Base-by-base conservation (phyloP, 352 stramenopile genomes). In the Blastocystis hominis region DNA sequence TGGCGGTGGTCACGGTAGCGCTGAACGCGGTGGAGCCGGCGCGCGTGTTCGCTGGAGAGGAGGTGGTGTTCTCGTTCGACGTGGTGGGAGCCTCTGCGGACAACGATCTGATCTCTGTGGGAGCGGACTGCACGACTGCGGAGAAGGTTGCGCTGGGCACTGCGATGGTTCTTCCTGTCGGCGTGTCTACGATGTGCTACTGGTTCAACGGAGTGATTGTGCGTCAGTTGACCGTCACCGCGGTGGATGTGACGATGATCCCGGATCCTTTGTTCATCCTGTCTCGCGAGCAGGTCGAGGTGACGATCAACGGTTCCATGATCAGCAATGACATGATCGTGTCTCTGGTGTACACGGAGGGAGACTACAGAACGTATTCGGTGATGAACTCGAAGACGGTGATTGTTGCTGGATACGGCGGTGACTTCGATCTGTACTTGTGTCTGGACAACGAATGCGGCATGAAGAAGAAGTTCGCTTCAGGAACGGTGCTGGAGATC, bases 131-230 rank as follows among this genome's bases (percentile, higher is more conserved):
- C 50, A 17, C 24, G 36, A 55, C n/a, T 34, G 72, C 47, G 15
- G 72, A 84, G 50, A 84, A 84, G 72, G 6, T 44, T 36, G 13
- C 46, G 7, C n/a, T 84, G 30, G 55, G 30, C 10, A 30, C n/a
- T 2, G n/a, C 72, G 20, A 10, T 84, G n/a, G 68, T 24, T 13
- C 54, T 84, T 17, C 7, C 50, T 17, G 53, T 53, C n/a, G 72
- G 72, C 53, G 17, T 66, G 72, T 66, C 13, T 24, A 66, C 6
- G n/a, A 53, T 84, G 72, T 84, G 72, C 72, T 84, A 84, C 72
- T 84, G 72, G 72, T 84, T 84, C 72, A 66, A 68, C 38, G 72
- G 72, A 30, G 36, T 47, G 17, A 50, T 84, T 10, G 72, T 34
- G 3, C 46, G 50, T 38, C 68, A 46, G 54, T 15, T 66, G n/a